Conservation (phyloP, 2,329 filamentous ascomycete species). For the Xylariaceae sp. region DNA sequence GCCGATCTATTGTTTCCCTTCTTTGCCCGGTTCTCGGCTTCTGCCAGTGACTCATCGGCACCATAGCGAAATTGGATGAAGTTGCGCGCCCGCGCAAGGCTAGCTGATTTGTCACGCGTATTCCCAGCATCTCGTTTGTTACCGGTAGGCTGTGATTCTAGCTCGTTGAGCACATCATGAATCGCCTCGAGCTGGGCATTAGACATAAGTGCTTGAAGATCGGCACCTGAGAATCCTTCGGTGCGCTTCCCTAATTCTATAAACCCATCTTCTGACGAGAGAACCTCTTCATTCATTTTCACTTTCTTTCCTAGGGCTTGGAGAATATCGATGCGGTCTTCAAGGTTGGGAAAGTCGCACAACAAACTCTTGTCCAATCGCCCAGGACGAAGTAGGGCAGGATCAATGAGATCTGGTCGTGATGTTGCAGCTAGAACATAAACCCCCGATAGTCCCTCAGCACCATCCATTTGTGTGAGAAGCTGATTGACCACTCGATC, state of each 20-base stretch:
- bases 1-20: constrained; percentile 58
- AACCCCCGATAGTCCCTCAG: constrained; percentile 91
- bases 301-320: constrained; percentile 83
- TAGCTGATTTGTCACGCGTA: constrained; percentile 43
- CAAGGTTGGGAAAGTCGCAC: constrained; percentile 82
- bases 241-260: constrained; percentile 80
- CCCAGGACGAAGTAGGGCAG: constrained; percentile 87
- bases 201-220: constrained; percentile 92
- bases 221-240: constrained; percentile 91
- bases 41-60: constrained; percentile 56
- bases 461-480: constrained; percentile 98
- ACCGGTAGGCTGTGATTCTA: constrained; percentile 43
- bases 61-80: constrained; percentile 90
- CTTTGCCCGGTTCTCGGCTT: constrained; percentile 47
- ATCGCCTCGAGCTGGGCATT: constrained; percentile 98
- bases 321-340: constrained; percentile 89
- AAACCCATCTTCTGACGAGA: constrained; percentile 62
- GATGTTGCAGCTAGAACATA: constrained; percentile 96
- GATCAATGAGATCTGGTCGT: constrained; percentile 92
- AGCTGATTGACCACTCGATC: constrained; percentile 98
- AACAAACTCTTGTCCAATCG: constrained; percentile 92
- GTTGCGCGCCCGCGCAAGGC: constrained; percentile 50
- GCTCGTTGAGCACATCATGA: constrained; percentile 82
- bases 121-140: constrained; percentile 46
- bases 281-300: constrained; percentile 71